phyloP scores from a whole-genome alignment of 2,329 filamentous ascomycete species.

The Annulohypoxylon truncatum region DNA sequence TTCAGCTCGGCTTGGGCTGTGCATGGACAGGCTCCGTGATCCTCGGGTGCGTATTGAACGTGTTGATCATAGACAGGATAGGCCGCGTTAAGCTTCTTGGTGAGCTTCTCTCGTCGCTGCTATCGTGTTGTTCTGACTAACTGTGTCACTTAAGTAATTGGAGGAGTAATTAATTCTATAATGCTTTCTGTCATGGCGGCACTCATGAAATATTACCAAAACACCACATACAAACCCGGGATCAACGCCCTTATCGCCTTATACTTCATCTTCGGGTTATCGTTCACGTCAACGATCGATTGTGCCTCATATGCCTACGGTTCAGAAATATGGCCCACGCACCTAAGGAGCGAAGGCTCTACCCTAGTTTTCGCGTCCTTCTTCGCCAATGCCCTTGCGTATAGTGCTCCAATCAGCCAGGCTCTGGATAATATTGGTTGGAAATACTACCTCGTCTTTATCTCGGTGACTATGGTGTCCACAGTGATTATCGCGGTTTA shows the following conservation, averaged over 20 bases:
- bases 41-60: slow-evolving; percentile 47
- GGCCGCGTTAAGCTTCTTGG: slow-evolving; percentile 45
- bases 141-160: slow-evolving; percentile 25
- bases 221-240: slow-evolving; percentile 36
- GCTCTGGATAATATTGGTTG: slow-evolving; percentile 48
- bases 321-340: slow-evolving; percentile 52
- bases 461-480: slow-evolving; percentile 43
- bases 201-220: slow-evolving; percentile 43
- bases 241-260: slow-evolving; percentile 43
- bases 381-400: slow-evolving; percentile 44
- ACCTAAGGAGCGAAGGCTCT: slow-evolving; percentile 46
- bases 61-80: slow-evolving; percentile 45
- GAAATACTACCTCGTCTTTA: slow-evolving; percentile 49
- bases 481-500: slow-evolving; percentile 41
- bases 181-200: slow-evolving; percentile 43
- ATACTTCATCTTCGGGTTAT: slow-evolving; percentile 43
- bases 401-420: slow-evolving; percentile 33
- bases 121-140: slow-evolving; percentile 14
- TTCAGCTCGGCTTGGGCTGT: slow-evolving; percentile 48
- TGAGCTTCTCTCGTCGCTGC: slow-evolving; percentile 1
- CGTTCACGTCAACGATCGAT: slow-evolving; percentile 46
- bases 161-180: slow-evolving; percentile 39
- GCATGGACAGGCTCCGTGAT: slow-evolving; percentile 46
- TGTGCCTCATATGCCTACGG: slow-evolving; percentile 49
- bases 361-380: slow-evolving; percentile 41